Conservation (phyloP, 2,329 filamentous ascomycete species). For the Ilyonectria sp. region DNA sequence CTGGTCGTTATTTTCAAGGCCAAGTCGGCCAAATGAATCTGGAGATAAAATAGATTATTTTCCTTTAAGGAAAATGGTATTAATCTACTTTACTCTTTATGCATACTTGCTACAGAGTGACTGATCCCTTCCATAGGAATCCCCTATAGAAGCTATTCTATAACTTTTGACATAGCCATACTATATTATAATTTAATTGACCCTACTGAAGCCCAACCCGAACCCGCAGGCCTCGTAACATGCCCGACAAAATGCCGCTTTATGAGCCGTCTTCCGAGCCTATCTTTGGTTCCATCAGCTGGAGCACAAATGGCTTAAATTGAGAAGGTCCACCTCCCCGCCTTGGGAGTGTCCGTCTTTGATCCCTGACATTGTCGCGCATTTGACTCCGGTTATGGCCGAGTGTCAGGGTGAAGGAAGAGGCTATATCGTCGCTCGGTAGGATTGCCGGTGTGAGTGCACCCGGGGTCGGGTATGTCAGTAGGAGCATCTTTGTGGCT, state of each 20-base stretch:
- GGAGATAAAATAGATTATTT: too few relatives aligned
- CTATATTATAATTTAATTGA: too few relatives aligned
- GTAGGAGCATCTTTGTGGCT: constrained; percentile 28
- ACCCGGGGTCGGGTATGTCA: constrained; percentile 25
- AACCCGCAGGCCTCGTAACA: constrained; percentile 18
- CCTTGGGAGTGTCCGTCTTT: constrained; percentile 12
- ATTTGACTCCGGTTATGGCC: constrained; percentile 19
- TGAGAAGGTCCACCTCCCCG: constrained; percentile 28
- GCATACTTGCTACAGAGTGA: too few relatives aligned
- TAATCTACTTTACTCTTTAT: too few relatives aligned
- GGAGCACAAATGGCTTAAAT: constrained; percentile 27
- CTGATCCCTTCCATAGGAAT: too few relatives aligned
- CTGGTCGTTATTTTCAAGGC: too few relatives aligned
- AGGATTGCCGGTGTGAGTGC: constrained; percentile 13
- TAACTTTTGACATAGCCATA: too few relatives aligned
- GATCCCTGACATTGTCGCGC: constrained; percentile 12
- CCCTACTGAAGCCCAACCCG: too few relatives aligned
- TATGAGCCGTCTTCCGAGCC: neutral
- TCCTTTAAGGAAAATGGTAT: too few relatives aligned
- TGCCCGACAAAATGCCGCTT: neutral
- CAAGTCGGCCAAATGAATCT: too few relatives aligned
- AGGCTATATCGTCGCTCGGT: constrained; percentile 10
- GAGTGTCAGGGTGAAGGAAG: constrained; percentile 20
- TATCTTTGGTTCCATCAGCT: constrained; percentile 17
- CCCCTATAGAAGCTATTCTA: too few relatives aligned